Evolutionary conservation across 2,329 filamentous ascomycete species (phyloP).

Genomic region (Macroventuria anomochaeta): DNA sequence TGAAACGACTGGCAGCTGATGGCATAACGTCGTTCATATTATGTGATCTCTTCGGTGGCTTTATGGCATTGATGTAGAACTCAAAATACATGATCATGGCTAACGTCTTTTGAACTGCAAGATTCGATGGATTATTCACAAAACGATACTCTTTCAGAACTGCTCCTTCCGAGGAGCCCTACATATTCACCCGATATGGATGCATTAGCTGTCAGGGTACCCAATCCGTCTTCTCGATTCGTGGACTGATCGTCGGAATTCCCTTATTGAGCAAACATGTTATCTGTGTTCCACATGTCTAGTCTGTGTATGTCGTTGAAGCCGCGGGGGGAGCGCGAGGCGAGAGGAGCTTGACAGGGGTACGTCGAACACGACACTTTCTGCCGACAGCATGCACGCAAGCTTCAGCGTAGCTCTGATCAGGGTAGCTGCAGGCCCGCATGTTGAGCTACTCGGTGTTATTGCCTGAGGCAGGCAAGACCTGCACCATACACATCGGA

Average conservation of each 20-base stretch:
- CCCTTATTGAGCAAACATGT: neutral
- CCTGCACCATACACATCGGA: neutral
- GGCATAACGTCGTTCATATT: slow-evolving; percentile 6
- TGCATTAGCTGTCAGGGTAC: neutral
- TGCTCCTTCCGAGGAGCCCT: neutral
- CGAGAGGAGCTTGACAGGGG: slow-evolving; percentile 1
- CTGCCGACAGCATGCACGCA: slow-evolving; percentile 5
- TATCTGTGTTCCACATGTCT: neutral
- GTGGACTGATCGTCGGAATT: neutral
- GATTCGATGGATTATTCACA: neutral
- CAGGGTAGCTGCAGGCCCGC: neutral
- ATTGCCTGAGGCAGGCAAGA: slow-evolving; percentile 6
- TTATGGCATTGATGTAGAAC: slow-evolving; percentile 4
- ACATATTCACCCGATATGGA: neutral
- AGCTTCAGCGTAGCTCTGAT: slow-evolving; percentile 1
- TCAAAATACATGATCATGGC: neutral
- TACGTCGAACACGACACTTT: neutral
- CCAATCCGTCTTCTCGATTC: neutral
- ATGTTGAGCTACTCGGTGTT: neutral
- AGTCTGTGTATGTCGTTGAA: neutral
- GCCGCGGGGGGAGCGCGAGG: neutral
- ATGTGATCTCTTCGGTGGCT: neutral
- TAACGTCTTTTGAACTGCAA: neutral
- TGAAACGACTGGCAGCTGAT: slow-evolving; percentile 8
- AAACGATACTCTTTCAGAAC: neutral